A percentile compares a stretch with the other conserved stretches of the same genome.
phyloP scores from a whole-genome alignment of 2,329 filamentous ascomycete genomes.

The Trichoderma simmonsii region DNA sequence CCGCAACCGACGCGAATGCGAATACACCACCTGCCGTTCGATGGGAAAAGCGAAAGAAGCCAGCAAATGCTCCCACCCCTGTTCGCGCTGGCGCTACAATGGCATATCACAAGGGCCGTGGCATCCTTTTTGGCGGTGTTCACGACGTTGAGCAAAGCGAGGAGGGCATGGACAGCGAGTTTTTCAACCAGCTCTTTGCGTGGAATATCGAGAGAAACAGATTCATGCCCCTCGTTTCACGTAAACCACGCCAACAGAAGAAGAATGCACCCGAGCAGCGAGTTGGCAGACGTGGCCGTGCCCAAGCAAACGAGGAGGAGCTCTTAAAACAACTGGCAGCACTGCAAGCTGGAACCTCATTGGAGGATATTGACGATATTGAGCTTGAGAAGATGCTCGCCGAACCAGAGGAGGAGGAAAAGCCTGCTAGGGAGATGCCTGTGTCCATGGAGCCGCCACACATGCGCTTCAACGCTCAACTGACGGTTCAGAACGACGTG shows the following conservation, averaged over 20 bases:
- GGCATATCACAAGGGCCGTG: constrained; percentile 88
- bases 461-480: constrained; percentile 82
- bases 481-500: constrained; percentile 87
- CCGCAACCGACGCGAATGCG: constrained; percentile 62
- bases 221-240: constrained; percentile 79
- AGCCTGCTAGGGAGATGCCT: constrained; percentile 59
- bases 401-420: constrained; percentile 53
- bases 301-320: constrained; percentile 88
- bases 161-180: constrained; percentile 94
- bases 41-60: constrained; percentile 92
- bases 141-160: constrained; percentile 89
- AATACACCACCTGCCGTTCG: constrained; percentile 69
- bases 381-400: constrained; percentile 51
- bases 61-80: constrained; percentile 82
- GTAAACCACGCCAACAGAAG: constrained; percentile 68
- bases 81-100: constrained; percentile 86
- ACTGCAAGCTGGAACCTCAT: constrained; percentile 69
- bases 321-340: constrained; percentile 81
- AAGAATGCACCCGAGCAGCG: constrained; percentile 52
- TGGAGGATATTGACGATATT: constrained; percentile 52
- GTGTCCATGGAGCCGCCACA: constrained; percentile 83
- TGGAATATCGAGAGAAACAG: constrained; percentile 96
- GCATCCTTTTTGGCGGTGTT: constrained; percentile 90
- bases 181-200: constrained; percentile 87
- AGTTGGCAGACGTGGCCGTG: constrained; percentile 63